Conservation (phyloP, 1,284 basidiomycete species). For the Rhizopogon hawkerae region DNA sequence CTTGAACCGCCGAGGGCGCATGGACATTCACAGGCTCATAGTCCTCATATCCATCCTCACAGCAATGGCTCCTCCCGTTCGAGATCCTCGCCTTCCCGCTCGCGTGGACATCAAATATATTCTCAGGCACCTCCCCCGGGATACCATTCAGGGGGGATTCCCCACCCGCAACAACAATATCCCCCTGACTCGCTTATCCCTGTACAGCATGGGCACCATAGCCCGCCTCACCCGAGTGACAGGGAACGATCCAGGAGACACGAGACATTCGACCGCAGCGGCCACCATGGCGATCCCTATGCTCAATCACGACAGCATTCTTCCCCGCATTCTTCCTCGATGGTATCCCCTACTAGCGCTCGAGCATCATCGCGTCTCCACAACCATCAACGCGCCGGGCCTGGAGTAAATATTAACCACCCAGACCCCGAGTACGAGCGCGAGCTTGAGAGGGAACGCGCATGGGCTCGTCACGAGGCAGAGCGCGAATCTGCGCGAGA, state of each 20-base stretch:
- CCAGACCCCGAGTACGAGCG: slow-evolving; percentile 37
- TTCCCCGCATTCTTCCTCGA: slow-evolving; percentile 29
- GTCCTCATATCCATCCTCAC: slow-evolving; percentile 27
- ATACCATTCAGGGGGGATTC: slow-evolving; percentile 27
- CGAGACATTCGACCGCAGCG: slow-evolving; percentile 30
- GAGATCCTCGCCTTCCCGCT: slow-evolving; percentile 37
- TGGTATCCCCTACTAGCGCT: slow-evolving; percentile 23
- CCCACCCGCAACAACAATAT: slow-evolving; percentile 36
- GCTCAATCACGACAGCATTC: slow-evolving; percentile 26
- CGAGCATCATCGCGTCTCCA: slow-evolving; percentile 40
- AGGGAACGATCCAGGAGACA: slow-evolving; percentile 37
- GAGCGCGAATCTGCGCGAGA: slow-evolving; percentile 32
- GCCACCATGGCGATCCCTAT: slow-evolving; percentile 23
- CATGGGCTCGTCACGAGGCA: slow-evolving; percentile 39
- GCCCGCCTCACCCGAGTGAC: slow-evolving; percentile 40
- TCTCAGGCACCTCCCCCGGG: slow-evolving; percentile 25
- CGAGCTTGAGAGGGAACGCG: slow-evolving; percentile 34
- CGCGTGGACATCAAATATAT: slow-evolving; percentile 28
- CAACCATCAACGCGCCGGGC: slow-evolving; percentile 59
- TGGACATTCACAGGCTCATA: slow-evolving; percentile 33
- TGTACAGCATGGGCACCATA: slow-evolving; percentile 38
- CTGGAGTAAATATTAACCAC: slow-evolving; percentile 48
- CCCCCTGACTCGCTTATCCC: slow-evolving; percentile 33
- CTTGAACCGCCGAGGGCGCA: slow-evolving; percentile 30
- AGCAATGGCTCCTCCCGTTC: slow-evolving; percentile 32